Evolutionary conservation across 2,329 filamentous ascomycete genomes (phyloP), one percentile per base, ranked within the genome.

Genomic region (Phyllosticta citriasiana): DNA sequence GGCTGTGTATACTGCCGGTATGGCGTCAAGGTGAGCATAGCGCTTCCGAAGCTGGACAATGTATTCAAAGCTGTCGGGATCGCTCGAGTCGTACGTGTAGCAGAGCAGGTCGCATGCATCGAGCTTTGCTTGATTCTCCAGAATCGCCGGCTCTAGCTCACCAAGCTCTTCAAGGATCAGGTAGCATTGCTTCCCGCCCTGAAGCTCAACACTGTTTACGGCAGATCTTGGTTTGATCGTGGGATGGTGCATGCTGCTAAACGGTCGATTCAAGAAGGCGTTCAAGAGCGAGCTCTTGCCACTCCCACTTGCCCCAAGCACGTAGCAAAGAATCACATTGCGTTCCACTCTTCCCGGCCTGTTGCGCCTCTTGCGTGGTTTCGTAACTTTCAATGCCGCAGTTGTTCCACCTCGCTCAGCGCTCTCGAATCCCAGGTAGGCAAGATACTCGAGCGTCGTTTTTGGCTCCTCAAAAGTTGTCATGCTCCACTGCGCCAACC

Each of bases 401-500:
- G 89, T 91, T 0, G 87, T 86, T 50, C 88, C 87, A 62, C 88
- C 88, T 61, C 78, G 76, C 67, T 88, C 88, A 1, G 84, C 79
- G 2, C 89, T 87, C 71, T 97, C 94, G 69, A 97, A 99, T 1
- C 94, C 94, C 2, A 99, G 85, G 71, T 97, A 97, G 2, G 94
- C 94, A 2, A 99, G 84, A 72, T 99, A 99, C 67, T 95, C 92
- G 3, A 99, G 81, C 0, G 94, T 97, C 0, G 91, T 97, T 71
- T 94, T 95, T 12, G 94, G 93, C 61, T 95, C 92, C 63, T 95
- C 85, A 69, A 97, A 99, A 0, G 94, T 99, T 0, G 94, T 99
- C 94, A 99, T 99, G 72, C 92, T 97, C 94, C 94, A 99, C 69
- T 99, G 94, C 3, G 94, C 94, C 47, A 99, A 83, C 94, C 94